Percentiles rank a stretch among this genome's conserved stretches.
These are phyloP conservation scores for Syncephalastrum contaminatum DNA, from an alignment of 371 early-diverging fungal species.

Conservation along the genomic window DNA sequence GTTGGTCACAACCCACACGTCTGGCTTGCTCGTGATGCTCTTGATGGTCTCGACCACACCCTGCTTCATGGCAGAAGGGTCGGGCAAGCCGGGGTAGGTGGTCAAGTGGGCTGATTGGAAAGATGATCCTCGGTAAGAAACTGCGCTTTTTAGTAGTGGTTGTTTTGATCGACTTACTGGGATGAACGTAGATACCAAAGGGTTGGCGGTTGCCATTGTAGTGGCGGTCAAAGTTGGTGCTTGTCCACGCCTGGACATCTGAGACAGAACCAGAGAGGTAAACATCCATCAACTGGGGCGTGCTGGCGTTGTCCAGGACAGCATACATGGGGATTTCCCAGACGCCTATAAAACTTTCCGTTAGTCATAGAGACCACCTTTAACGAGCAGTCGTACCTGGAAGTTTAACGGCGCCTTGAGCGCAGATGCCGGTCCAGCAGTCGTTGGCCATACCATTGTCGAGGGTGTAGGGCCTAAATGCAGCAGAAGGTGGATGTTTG, in stretches of 20 bases:
- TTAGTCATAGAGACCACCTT: not conserved
- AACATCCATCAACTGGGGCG: slow-evolving; percentile 69
- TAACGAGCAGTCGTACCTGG: slow-evolving; percentile 34
- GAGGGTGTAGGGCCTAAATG: slow-evolving; percentile 65
- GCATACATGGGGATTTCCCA: slow-evolving; percentile 77
- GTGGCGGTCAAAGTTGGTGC: slow-evolving; percentile 62
- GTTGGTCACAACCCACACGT: slow-evolving; percentile 70
- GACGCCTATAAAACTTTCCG: slow-evolving; percentile 22
- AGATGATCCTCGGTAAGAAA: slow-evolving; percentile 11
- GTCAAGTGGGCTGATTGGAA: slow-evolving; percentile 30
- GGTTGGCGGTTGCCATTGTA: slow-evolving; percentile 67
- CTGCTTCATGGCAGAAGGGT: slow-evolving; percentile 27
- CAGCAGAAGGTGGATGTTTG: not conserved
- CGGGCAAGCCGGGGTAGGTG: slow-evolving; percentile 36
- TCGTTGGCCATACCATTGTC: slow-evolving; percentile 73
- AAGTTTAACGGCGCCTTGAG: slow-evolving; percentile 38
- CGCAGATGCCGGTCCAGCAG: slow-evolving; percentile 67
- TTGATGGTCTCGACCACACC: slow-evolving; percentile 52
- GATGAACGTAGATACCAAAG: slow-evolving; percentile 66
- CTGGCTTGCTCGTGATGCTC: slow-evolving; percentile 48
- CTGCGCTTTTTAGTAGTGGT: not conserved
- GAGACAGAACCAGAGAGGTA: slow-evolving; percentile 56
- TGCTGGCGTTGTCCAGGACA: slow-evolving; percentile 40
- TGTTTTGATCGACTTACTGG: slow-evolving; percentile 34
- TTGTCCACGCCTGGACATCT: slow-evolving; percentile 52